Conservation (phyloP, 179 eudicot species). For the Spinacia oleracea region DNA sequence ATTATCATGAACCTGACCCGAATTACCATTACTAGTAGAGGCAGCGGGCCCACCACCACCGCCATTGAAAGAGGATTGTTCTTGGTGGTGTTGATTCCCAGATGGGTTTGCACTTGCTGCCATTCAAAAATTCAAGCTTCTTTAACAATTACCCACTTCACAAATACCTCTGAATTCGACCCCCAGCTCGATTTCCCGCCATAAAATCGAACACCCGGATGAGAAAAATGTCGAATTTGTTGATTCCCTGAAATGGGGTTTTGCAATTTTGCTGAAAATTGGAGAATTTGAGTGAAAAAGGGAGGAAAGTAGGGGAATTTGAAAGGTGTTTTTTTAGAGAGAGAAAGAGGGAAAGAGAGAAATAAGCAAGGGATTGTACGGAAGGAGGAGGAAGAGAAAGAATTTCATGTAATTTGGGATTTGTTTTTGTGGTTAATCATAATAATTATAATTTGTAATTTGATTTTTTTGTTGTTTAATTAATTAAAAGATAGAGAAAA, state of each 20-base stretch:
- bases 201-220: slow-evolving; percentile 33
- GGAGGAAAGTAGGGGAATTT: slow-evolving; percentile 5
- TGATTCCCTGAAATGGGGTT: slow-evolving; percentile 13
- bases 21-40: slow-evolving; percentile 30
- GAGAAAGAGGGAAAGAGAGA: background rate
- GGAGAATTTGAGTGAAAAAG: slow-evolving; percentile 1
- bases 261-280: background rate
- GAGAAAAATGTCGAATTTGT: slow-evolving; percentile 13
- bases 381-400: slow-evolving; percentile 12
- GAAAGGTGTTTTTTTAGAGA: background rate
- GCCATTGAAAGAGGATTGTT: slow-evolving; percentile 35
- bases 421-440: background rate
- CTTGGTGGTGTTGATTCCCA: slow-evolving; percentile 34
- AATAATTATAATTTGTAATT: background rate
- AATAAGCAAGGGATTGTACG: slow-evolving; percentile 27
- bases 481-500: background rate
- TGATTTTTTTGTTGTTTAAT: no score
- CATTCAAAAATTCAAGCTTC: slow-evolving; percentile 13
- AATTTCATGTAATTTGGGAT: background rate
- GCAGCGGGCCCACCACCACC: slow-evolving; percentile 28
- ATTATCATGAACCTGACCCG: slow-evolving; percentile 31
- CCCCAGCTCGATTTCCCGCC: slow-evolving; percentile 30
- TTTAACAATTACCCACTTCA: slow-evolving; percentile 1
- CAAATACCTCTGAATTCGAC: slow-evolving; percentile 22
- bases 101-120: slow-evolving; percentile 41